Conservation (phyloP, 331 rosid species). For the Pyrus hybrid region DNA sequence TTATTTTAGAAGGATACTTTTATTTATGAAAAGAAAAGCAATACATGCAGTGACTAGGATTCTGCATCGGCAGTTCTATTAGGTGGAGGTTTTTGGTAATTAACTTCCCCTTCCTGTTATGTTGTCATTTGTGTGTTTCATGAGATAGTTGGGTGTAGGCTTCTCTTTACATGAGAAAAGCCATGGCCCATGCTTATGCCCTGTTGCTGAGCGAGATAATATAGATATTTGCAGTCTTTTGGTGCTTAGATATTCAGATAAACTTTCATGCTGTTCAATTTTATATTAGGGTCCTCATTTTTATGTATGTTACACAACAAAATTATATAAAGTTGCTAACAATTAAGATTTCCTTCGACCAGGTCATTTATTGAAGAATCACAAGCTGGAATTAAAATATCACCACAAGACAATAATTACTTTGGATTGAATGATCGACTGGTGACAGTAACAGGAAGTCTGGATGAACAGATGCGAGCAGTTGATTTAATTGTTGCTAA, state of each 20-base stretch:
- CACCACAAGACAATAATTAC: slow-evolving; percentile 96
- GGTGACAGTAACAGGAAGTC: slow-evolving; percentile 82
- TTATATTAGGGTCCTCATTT: not conserved
- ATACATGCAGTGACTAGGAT: not conserved
- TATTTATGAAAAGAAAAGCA: not conserved
- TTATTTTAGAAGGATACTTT: not conserved
- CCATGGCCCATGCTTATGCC: not conserved
- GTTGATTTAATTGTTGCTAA: slow-evolving; percentile 80
- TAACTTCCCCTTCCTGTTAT: not conserved
- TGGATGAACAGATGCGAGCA: slow-evolving; percentile 93
- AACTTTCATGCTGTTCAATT: not conserved
- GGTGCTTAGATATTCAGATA: not conserved
- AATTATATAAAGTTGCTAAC: slow-evolving; percentile 9
- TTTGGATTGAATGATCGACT: slow-evolving; percentile 91
- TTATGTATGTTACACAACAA: slow-evolving; percentile 3
- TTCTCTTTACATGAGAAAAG: not conserved
- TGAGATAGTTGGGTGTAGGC: not conserved
- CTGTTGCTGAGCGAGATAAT: not conserved
- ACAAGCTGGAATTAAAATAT: slow-evolving; percentile 95
- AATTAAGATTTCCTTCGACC: slow-evolving; percentile 14
- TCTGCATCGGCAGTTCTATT: not conserved
- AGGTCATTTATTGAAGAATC: slow-evolving; percentile 98
- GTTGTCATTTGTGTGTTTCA: not conserved
- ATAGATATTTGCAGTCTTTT: not conserved
- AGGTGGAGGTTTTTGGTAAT: not conserved